phyloP scores from a whole-genome alignment of 371 early-diverging fungal species.

The Mortierella sp. region DNA sequence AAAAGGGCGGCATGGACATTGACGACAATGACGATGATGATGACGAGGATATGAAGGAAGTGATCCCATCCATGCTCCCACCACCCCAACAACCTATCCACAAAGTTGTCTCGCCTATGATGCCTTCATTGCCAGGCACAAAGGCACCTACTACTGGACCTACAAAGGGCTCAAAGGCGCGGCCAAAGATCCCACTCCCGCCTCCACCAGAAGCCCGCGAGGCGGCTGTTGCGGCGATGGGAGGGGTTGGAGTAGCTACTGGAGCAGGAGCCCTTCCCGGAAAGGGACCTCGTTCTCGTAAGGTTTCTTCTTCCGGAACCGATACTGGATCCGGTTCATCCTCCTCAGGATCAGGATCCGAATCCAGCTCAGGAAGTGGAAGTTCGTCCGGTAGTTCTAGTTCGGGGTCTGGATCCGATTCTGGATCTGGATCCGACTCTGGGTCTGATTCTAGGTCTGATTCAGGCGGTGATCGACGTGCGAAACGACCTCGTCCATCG shows the following conservation, averaged over 20 bases:
- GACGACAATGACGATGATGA: neutral
- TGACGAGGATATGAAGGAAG: neutral
- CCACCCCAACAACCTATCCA: too few species aligned
- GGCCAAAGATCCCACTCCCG: too few species aligned
- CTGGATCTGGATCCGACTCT: slow-evolving; percentile 39
- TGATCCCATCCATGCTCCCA: neutral
- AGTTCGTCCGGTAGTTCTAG: slow-evolving; percentile 49
- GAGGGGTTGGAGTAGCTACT: too few species aligned
- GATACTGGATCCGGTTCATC: slow-evolving; percentile 45
- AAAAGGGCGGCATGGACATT: neutral
- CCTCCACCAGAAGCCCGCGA: too few species aligned
- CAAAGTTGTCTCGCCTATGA: too few species aligned
- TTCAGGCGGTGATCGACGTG: slow-evolving; percentile 3
- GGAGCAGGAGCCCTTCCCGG: neutral
- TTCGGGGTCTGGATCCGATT: slow-evolving; percentile 47
- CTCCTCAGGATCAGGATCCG: slow-evolving; percentile 33
- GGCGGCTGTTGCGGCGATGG: too few species aligned
- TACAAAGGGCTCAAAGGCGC: too few species aligned
- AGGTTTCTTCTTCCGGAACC: slow-evolving; percentile 42
- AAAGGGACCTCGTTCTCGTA: slow-evolving; percentile 22
- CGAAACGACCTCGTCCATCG: slow-evolving; percentile 1
- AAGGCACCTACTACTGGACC: neutral
- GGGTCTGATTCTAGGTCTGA: slow-evolving; percentile 40
- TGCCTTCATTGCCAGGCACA: neutral
- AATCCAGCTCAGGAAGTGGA: slow-evolving; percentile 48